phyloP scores from a whole-genome alignment of 2,329 filamentous ascomycete species.

The Westerdykella sp. region DNA sequence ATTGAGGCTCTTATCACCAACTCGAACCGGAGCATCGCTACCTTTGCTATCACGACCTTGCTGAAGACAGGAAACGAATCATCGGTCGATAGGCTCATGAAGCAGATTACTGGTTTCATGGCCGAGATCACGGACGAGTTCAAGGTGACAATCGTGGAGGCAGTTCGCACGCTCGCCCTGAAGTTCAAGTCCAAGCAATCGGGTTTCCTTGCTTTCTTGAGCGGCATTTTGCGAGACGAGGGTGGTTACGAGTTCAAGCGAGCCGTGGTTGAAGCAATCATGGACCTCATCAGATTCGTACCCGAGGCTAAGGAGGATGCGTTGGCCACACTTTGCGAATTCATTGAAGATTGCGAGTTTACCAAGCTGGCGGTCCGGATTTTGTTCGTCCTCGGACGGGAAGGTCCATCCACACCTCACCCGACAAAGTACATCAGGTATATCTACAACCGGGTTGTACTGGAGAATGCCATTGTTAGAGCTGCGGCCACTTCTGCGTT shows the following conservation, averaged over 20 bases:
- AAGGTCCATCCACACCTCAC: conserved; percentile 90
- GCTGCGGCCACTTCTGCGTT: conserved; percentile 92
- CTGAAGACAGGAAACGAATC: conserved; percentile 98
- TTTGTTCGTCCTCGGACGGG: conserved; percentile 84
- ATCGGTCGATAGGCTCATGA: conserved; percentile 95
- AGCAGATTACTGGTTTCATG: conserved; percentile 98
- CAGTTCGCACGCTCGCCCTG: conserved; percentile 89
- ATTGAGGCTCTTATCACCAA: conserved; percentile 97
- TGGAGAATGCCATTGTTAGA: conserved; percentile 93
- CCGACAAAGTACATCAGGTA: conserved; percentile 99
- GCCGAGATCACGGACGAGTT: conserved; percentile 98
- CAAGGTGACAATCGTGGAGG: conserved; percentile 99
- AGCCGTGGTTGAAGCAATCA: conserved; percentile 97
- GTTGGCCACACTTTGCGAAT: conserved; percentile 92
- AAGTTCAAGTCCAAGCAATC: conserved; percentile 99
- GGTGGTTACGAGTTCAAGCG: conserved; percentile 98
- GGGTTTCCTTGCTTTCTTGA: conserved; percentile 94
- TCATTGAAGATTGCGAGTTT: conserved; percentile 99
- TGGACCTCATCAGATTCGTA: conserved; percentile 97
- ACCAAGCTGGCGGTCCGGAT: conserved; percentile 96
- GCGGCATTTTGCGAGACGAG: conserved; percentile 92
- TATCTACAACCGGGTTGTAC: conserved; percentile 96
- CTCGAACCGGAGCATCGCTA: conserved; percentile 93
- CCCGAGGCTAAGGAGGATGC: conserved; percentile 78
- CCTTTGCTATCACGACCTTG: conserved; percentile 94